Base-by-base conservation (phyloP, 495 filamentous ascomycete species). In the Friedmanniomyces endolithicus region DNA sequence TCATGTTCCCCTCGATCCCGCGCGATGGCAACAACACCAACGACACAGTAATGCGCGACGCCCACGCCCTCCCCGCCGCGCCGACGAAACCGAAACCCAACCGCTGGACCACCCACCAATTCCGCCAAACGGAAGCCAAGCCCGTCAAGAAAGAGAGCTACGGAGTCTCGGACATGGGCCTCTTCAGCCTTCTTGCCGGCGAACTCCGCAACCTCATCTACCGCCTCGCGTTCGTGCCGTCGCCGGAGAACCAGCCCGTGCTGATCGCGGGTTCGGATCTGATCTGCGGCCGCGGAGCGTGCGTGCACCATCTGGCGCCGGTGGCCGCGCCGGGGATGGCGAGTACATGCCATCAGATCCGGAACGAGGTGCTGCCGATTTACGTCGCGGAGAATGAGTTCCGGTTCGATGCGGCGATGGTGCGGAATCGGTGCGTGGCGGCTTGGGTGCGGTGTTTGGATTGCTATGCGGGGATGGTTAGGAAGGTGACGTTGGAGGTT, bases 161-260 rank as follows among this genome's bases (percentile, higher is more conserved):
- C 24, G 24, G 45, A 6, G 19, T 50, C 9, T 41, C 34, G 11
- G 34, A 49, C 53, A 37, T 56, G 45, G 53, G 53, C 8, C 45
- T 56, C 19, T 56, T 56, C 53, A 23, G 45, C 14, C 47, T 24
- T 16, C 53, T 56, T 3, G 45, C 53, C 1, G 53, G 53, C 9
- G 53, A 56, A 24, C 39, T 56, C 3, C 23, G 53, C 11, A 56
- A 56, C 33, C 3, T 11, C 45, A 56, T 56, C 53, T 56, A 56
- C 53, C 53, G 53, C 33, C 29, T 50, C 35, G 53, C 53, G 0
- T 50, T 56, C 47, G 53, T 56, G 7, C 41, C 37, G 22, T 14
- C 50, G 20, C 8, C 51, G 3, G 20, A 45, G 4, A 6, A 54
- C 1, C 51, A 54, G 19, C 51, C 51, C 12, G 41, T 54, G 20